phyloP scores from a whole-genome alignment of 345 rosid genomes.

The Cochlearia excelsa region DNA sequence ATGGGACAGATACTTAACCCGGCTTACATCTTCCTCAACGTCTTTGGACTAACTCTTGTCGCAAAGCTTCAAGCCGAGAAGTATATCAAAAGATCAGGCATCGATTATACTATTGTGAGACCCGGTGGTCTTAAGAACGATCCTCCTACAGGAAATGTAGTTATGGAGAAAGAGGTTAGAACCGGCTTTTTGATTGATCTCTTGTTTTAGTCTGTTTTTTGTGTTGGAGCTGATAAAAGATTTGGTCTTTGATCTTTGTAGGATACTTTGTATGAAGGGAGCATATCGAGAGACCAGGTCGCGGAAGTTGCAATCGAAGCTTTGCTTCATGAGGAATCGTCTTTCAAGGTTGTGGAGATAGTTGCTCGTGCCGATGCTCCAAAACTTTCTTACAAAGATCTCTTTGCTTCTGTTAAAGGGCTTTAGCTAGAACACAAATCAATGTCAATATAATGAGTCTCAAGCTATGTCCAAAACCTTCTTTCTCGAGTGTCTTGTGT shows the following conservation, averaged over 20 bases:
- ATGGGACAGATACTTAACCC: conserved; percentile 94
- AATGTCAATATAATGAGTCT: conserved; percentile 29
- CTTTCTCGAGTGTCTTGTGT: conserved; percentile 13
- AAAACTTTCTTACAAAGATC: conserved; percentile 55
- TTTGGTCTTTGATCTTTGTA: conserved; percentile 23
- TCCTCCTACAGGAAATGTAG: conserved; percentile 70
- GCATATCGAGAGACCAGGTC: conserved; percentile 78
- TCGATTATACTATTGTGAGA: conserved; percentile 77
- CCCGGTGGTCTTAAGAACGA: conserved; percentile 87
- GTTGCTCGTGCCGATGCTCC: conserved; percentile 69
- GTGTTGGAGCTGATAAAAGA: neutral
- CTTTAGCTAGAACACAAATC: conserved; percentile 26
- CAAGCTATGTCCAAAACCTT: conserved; percentile 5
- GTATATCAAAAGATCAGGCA: conserved; percentile 65
- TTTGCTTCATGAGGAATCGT: conserved; percentile 55
- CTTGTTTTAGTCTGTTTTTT: neutral
- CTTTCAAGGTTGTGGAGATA: conserved; percentile 77
- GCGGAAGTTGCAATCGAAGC: conserved; percentile 88
- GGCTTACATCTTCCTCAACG: conserved; percentile 79
- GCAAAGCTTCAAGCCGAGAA: conserved; percentile 97
- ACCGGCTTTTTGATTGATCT: neutral
- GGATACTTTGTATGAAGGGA: conserved; percentile 78
- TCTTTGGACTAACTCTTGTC: conserved; percentile 74
- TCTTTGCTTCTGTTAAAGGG: conserved; percentile 63
- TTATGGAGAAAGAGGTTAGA: conserved; percentile 85